Base-by-base conservation (phyloP, 2,329 filamentous ascomycete genomes). In the Trichoderma lentiforme region DNA sequence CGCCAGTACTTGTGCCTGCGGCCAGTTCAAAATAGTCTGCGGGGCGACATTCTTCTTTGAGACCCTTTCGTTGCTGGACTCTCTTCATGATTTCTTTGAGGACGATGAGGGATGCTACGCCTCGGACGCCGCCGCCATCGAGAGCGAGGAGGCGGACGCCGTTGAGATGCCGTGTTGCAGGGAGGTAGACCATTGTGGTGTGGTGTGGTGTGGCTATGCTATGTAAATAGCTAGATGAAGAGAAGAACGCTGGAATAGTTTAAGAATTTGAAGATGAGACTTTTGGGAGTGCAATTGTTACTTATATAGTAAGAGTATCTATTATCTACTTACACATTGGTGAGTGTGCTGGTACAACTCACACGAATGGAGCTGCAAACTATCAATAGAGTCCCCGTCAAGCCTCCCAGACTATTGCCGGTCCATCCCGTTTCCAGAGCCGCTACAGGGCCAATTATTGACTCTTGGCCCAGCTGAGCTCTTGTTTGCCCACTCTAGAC, bases 51-150 rank as follows among this genome's bases (percentile, higher is more conserved):
- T 69, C 66, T 18, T 70, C 57, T 18, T 70, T 70, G 28, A 70
- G 57, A 0, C 57, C 57, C 30, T 70, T 70, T 28, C 57, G 56
- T 4, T 9, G 9, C 43, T 70, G 66, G 39, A 70, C 66, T n/a
- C 56, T 61, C 8, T 61, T 61, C 66, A 70, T 70, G 21, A 70
- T 70, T 61, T 70, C 66, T n/a, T 62, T 51, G 34, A 70, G 57
- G 28, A 70, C 36, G 21, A 70, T 70, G 9, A 70, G 39, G 14
- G 66, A 70, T 5, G 57, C 66, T 3, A 62, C 57, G 15, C 66
- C 66, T 26, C 66, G 66, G 36, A 70, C 66, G 18, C 66, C 66
- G 66, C 66, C 66, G 30, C 66, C 66, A 28, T 70, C 66, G 15
- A 70, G 66, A 4, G 66, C 66, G 39, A 70, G 66, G 39, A 70